A percentile compares a stretch with the other conserved stretches of the same genome.
Conservation (phyloP, 75 land plant genomes). For the Picea glauca region DNA sequence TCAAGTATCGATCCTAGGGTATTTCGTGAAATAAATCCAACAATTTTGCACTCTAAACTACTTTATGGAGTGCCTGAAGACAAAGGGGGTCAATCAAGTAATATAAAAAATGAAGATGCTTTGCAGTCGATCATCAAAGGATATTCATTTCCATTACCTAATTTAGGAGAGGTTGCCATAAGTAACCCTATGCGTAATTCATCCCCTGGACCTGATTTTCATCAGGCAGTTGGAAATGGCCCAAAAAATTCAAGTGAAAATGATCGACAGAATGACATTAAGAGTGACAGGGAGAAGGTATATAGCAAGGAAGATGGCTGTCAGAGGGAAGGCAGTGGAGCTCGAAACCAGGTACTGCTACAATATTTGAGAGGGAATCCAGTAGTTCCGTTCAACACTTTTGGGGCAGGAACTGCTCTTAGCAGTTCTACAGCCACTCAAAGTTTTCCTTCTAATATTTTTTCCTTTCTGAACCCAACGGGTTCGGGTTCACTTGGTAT, state of each 20-base stretch:
- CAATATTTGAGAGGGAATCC: slow-evolving; percentile 8
- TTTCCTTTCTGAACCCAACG: neutral
- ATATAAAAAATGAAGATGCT: slow-evolving; percentile 15
- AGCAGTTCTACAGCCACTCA: neutral
- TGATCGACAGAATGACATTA: slow-evolving; percentile 8
- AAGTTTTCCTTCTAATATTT: slow-evolving; percentile 11
- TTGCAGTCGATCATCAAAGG: slow-evolving; percentile 3
- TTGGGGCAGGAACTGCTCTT: slow-evolving; percentile 5
- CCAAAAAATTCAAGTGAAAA: neutral
- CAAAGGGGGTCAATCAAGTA: slow-evolving; percentile 11
- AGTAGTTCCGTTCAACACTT: slow-evolving; percentile 4
- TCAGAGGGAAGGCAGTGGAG: neutral
- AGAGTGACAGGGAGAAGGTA: slow-evolving; percentile 9
- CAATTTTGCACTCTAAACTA: slow-evolving; percentile 18
- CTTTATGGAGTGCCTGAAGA: slow-evolving; percentile 11
- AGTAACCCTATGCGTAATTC: neutral
- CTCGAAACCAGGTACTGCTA: slow-evolving; percentile 4
- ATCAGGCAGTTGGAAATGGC: slow-evolving; percentile 2
- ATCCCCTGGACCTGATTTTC: neutral
- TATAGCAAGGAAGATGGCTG: neutral
- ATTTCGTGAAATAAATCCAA: slow-evolving; percentile 6
- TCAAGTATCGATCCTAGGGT: slow-evolving; percentile 7
- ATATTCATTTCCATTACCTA: neutral
- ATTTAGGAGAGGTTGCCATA: slow-evolving; percentile 5
- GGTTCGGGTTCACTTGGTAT: slow-evolving; percentile 6